Evolutionary conservation across 371 early-diverging fungal genomes (phyloP), one percentile per base, ranked within the genome.

Genomic region (Basidiobolus meristosporus): DNA sequence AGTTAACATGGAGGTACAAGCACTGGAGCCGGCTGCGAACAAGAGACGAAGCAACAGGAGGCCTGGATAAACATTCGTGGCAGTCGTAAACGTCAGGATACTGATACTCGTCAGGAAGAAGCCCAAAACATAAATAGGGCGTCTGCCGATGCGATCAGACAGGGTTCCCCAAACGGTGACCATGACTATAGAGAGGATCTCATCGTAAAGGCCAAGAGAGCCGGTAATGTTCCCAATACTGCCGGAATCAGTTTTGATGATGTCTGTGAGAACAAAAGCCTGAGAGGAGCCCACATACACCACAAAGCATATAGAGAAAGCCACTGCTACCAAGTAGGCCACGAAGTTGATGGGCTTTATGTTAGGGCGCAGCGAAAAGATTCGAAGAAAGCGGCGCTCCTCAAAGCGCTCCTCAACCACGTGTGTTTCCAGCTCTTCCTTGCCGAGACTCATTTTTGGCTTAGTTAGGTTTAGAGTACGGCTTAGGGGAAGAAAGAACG

Each of bases 11-110:
- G 72, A 50, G 2, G 69, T 66, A 5, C 65, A 54, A 0, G 77
- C 77, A 7, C 81, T 62, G 2, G 77, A 68, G 7, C 87, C 87
- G 11, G 77, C 33, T 0, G 77, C 70, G 53, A 69, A 79, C 42
- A 63, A 45, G 31, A 62, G 51, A 34, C 70, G 63, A 48, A 59
- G 56, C 36, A 60, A 49, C 22, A 70, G 37, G 53, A 67, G 50
- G 14, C 44, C 54, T 4, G 69, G 71, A 41, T 60, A 61, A 3
- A 64, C 51, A 36, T 56, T 54, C 29, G 44, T 38, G 33, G 63
- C 62, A 21, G 47, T 48, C 6, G 70, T 44, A 46, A 55, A 70
- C 14, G 57, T 39, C 29, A 52, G 44, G 15, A 77, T 37, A 2
- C 56, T 51, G 2, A 60, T 14, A 12, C 59, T 63, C 43, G 69